phyloP scores from a whole-genome alignment of 441 rosid genomes.

The Melastoma candidum region DNA sequence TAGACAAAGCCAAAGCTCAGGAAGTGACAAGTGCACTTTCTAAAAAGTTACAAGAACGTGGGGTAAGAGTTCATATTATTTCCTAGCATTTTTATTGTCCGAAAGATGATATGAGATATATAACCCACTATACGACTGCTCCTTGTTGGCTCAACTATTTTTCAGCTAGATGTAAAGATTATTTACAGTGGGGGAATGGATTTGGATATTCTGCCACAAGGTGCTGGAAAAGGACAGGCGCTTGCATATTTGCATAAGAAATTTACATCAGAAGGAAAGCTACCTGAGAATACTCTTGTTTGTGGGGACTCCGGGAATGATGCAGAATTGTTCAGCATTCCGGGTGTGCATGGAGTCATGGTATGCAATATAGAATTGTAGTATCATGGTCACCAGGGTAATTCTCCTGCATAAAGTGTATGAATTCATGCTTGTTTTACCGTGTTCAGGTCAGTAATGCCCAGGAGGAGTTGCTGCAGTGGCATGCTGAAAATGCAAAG shows the following conservation, averaged over 20 bases:
- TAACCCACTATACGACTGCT: not conserved
- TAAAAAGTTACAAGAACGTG: constrained; percentile 37
- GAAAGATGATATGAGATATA: not conserved
- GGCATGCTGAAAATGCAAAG: constrained; percentile 85
- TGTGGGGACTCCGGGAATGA: constrained; percentile 98
- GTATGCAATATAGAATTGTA: constrained; percentile 31
- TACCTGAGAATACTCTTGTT: constrained; percentile 65
- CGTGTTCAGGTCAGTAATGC: constrained; percentile 72
- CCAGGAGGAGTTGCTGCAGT: constrained; percentile 86
- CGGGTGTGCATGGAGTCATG: constrained; percentile 79
- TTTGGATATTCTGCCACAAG: constrained; percentile 88
- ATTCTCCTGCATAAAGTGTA: no score
- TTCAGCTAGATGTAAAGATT: constrained; percentile 84
- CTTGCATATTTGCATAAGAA: constrained; percentile 75
- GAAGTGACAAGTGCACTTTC: constrained; percentile 43
- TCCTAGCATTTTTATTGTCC: not conserved
- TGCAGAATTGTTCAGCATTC: constrained; percentile 80
- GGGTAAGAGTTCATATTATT: constrained; percentile 34
- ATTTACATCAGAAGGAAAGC: constrained; percentile 55
- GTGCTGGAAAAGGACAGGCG: constrained; percentile 99
- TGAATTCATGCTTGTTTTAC: no score
- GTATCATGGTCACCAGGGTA: not conserved
- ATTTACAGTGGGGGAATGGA: constrained; percentile 96
- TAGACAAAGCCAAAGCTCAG: constrained; percentile 66
- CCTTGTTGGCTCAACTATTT: constrained; percentile 8